Evolutionary conservation across 306 rosid genomes (phyloP), one percentile per base, ranked within the genome.

Genomic region (Begonia masoniana): DNA sequence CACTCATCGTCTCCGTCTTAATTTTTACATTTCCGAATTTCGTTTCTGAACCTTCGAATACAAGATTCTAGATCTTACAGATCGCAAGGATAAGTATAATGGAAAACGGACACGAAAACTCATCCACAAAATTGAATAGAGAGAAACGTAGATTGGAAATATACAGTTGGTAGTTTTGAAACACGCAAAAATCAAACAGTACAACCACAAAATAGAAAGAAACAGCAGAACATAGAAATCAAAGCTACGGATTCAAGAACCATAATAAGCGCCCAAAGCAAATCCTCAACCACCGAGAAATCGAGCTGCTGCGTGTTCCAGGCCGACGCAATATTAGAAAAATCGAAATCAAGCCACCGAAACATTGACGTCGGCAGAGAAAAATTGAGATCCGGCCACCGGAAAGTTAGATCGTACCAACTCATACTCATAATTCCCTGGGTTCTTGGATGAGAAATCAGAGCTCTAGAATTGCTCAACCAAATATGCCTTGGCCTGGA

Each of bases 151-250:
- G 8, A 31, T 31, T 31, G 39, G 8, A 31, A 31, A 31, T 31
- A 31, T 31, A 4, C 39, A 31, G 39, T 31, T 31, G 39, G 39
- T 0, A 31, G 39, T 7, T 1, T 31, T 41, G 49, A 45, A 45
- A 45, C 49, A 45, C 13, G 19, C 19, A 17, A 45, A 45, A 39
- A 49, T 75, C 68, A 78, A 59, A 78, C 66, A 10, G 84, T 78
- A 62, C 80, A 78, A 19, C 84, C 84, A 45, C 84, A 78, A 54
- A 69, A 78, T 24, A 78, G n/a, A 52, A 74, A 74, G 71, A 74
- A 78, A 68, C 50, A 78, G 68, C 78, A 78, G 51, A 78, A 72
- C 81, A 74, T 59, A 51, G 73, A 21, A n/a, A 65, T 39, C 73
- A 78, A 64, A 60, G 62, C 81, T 7, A 78, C 46, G 10, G 84